Evolutionary conservation across 768 basidiomycete species (phyloP), one percentile per base, ranked within the genome.

Genomic region (Boletus tylopilopsis): DNA sequence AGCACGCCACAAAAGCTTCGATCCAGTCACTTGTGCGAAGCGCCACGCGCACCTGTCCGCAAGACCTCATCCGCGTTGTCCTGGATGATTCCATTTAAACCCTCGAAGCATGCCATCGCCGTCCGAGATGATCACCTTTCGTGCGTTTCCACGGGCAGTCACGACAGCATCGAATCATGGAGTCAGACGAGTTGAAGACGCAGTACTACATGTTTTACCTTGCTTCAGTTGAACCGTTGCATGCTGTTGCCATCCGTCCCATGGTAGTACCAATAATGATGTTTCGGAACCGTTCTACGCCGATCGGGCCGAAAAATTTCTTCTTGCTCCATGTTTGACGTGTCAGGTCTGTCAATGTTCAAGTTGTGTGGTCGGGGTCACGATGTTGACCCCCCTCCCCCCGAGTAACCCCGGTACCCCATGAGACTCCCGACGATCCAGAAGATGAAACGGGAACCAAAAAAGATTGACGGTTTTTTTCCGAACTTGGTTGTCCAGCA

Each of bases 111-210:
- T 29, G 18, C 41, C 32, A 32, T 15, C 21, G 13, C 39, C 12
- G 27, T 18, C 22, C 40, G 21, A 10, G 46, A 54, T 46, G 55
- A 51, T 50, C 47, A 6, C 34, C 18, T 19, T 51, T 52, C 56
- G 29, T 50, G 47, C 27, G 40, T 44, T 35, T 33, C 54, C 35
- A 30, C 30, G 9, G 45, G 45, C 39, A 64, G 60, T 46, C 59
- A 59, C 27, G 69, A 71, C 50, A 72, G 56, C 30, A 74, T 73
- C 27, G 69, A 73, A 47, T 73, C 68, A 29, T 74, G 73, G 73
- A 47, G 58, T n/a, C 57, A 58, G 39, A 19, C 13, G 30, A 19
- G 44, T 18, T 50, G 41, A 49, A 24, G 40, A 27, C 13, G 4
- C 3, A 19, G 38, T 30, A 7, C 5, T 30, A 7, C 5, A 13